Conservation (phyloP, 768 basidiomycete genomes). For the Phlebiopsis flavidoalba region DNA sequence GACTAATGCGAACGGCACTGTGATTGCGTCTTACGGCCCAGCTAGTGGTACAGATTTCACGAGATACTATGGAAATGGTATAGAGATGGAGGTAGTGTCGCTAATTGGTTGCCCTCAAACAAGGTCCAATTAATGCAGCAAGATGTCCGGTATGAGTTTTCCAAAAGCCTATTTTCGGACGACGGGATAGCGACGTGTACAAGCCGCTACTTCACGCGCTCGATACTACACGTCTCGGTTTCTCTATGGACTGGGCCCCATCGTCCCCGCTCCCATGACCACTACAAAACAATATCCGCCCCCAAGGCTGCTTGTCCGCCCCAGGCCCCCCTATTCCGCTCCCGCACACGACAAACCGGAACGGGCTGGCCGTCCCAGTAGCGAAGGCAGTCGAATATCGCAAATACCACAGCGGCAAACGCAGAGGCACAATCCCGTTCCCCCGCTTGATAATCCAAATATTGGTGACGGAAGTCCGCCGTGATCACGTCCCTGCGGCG, state of each 20-base stretch:
- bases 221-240: not conserved
- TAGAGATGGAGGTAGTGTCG: too few relatives aligned
- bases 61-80: too few relatives aligned
- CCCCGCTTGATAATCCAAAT: conserved; percentile 66
- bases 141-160: too few relatives aligned
- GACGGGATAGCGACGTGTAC: too few relatives aligned
- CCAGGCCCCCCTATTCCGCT: conserved; percentile 35
- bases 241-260: conserved; percentile 17
- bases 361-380: conserved; percentile 97
- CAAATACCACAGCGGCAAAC: conserved; percentile 77
- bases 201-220: not conserved
- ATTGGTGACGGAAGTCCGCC: conserved; percentile 86
- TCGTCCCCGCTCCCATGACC: conserved; percentile 37
- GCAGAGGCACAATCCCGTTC: conserved; percentile 56
- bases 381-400: conserved; percentile 74
- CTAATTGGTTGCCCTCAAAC: too few relatives aligned
- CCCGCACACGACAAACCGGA: conserved; percentile 80
- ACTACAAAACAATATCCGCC: conserved; percentile 43
- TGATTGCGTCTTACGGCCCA: too few relatives aligned
- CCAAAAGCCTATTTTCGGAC: too few relatives aligned
- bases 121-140: too few relatives aligned
- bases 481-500: conserved; percentile 62
- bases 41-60: too few relatives aligned
- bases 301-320: conserved; percentile 28
- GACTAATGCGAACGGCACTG: too few relatives aligned